phyloP scores from a whole-genome alignment of 176 grass and related monocot genomes.

The Oryza officinalis region DNA sequence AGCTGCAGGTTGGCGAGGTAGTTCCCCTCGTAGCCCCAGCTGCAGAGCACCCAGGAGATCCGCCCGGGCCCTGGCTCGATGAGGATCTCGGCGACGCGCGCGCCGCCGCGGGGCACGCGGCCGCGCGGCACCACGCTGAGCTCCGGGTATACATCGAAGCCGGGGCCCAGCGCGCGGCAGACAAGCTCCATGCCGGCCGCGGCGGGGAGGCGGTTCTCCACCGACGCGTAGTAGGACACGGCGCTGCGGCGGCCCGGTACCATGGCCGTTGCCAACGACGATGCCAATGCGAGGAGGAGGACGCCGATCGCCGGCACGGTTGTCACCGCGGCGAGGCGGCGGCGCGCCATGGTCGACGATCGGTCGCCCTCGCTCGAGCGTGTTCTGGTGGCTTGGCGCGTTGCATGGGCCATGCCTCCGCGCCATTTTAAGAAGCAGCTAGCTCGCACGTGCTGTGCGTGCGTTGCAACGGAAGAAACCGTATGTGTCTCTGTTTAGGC shows the following conservation, averaged over 20 bases:
- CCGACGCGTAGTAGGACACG: constrained; percentile 33
- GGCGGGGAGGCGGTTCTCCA: constrained; percentile 38
- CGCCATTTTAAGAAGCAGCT: no score
- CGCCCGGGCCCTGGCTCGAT: background rate
- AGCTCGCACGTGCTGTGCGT: no score
- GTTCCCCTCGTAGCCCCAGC: constrained; percentile 48
- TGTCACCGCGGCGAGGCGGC: constrained; percentile 26
- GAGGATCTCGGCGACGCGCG: constrained; percentile 36
- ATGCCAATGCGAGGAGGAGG: background rate
- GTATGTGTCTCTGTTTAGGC: no score
- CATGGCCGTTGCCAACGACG: background rate
- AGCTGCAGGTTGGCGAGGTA: constrained; percentile 34
- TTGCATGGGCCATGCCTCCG: no score
- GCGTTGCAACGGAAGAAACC: no score
- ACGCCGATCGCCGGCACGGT: background rate
- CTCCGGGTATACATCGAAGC: background rate
- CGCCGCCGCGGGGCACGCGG: constrained; percentile 24
- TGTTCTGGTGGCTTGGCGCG: no score
- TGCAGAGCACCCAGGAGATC: constrained; percentile 33
- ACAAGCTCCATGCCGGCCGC: constrained; percentile 36
- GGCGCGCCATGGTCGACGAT: background rate
- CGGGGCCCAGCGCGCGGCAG: constrained; percentile 29
- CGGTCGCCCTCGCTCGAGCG: background rate
- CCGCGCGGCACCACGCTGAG: constrained; percentile 46
- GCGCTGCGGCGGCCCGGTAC: background rate